Conservation (phyloP, 106 monocot species). For the Chionographis japonica region DNA sequence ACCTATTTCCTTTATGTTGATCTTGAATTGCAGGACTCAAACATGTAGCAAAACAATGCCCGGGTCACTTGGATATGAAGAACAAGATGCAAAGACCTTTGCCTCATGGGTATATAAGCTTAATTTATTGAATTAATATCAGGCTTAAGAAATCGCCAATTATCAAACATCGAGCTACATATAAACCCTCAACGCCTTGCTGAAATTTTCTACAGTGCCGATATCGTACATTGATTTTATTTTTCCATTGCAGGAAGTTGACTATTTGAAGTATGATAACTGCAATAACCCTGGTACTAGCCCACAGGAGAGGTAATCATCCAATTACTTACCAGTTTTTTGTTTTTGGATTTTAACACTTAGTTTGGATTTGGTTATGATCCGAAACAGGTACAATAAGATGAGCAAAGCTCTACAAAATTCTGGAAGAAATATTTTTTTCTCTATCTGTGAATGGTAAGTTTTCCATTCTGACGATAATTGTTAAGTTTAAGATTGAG, state of each 20-base stretch:
- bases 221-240: no score
- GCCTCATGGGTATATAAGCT: conserved; percentile 41
- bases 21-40: conserved; percentile 8
- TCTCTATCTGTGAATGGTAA: conserved; percentile 52
- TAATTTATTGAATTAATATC: neutral
- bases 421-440: conserved; percentile 35
- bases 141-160: neutral
- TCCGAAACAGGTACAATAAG: conserved; percentile 17
- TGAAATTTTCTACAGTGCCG: no score
- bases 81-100: conserved; percentile 39
- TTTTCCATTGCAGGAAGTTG: conserved; percentile 16
- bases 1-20: no score
- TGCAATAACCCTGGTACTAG: conserved; percentile 19
- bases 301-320: conserved; percentile 20
- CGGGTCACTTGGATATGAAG: conserved; percentile 40
- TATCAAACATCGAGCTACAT: neutral
- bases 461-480: neutral
- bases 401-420: conserved; percentile 38
- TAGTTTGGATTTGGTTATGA: no score
- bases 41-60: conserved; percentile 42
- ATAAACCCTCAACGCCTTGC: no score
- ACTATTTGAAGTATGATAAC: conserved; percentile 47
- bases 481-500: no score
- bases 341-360: no score
- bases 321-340: neutral